Evolutionary conservation across 805 yeast species (phyloP).

Genomic region (Monosporozyma yasuniensis): DNA sequence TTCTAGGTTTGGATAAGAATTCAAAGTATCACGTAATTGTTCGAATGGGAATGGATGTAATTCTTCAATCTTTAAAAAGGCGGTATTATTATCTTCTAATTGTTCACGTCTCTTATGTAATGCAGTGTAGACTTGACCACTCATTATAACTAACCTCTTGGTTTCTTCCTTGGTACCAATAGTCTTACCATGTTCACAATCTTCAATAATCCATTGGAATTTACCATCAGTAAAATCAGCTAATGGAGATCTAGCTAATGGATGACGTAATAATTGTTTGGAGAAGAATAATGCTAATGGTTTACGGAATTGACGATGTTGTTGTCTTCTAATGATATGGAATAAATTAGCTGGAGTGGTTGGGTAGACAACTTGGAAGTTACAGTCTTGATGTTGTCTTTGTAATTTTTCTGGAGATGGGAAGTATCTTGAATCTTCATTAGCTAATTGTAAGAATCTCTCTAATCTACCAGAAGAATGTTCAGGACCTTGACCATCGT

Average conservation of each 20-base stretch:
- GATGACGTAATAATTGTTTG: conserved; percentile 90
- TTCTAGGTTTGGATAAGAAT: conserved; percentile 69
- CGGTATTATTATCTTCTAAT: conserved; percentile 70
- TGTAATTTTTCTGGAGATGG: conserved; percentile 82
- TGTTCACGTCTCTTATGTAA: conserved; percentile 81
- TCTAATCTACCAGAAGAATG: conserved; percentile 97
- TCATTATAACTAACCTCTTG: conserved; percentile 72
- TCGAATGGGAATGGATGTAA: conserved; percentile 98
- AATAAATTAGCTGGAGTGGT: conserved; percentile 94
- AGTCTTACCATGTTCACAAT: conserved; percentile 70
- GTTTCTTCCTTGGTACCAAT: conserved; percentile 74
- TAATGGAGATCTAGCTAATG: conserved; percentile 83
- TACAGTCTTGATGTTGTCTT: conserved; percentile 98
- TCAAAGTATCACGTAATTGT: conserved; percentile 75
- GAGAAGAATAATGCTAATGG: conserved; percentile 85
- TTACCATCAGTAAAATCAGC: conserved; percentile 83
- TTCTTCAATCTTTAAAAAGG: conserved; percentile 85
- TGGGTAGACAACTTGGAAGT: conserved; percentile 96
- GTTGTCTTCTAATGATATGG: conserved; percentile 97
- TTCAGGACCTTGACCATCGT: conserved; percentile 99
- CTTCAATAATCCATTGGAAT: conserved; percentile 96
- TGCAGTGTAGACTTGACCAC: conserved; percentile 94
- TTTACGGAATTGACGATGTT: conserved; percentile 97
- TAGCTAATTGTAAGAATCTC: conserved; percentile 90
- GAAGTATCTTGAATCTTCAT: conserved; percentile 92